Conservation (phyloP, 2,329 filamentous ascomycete species). For the Fusarium proliferatum region DNA sequence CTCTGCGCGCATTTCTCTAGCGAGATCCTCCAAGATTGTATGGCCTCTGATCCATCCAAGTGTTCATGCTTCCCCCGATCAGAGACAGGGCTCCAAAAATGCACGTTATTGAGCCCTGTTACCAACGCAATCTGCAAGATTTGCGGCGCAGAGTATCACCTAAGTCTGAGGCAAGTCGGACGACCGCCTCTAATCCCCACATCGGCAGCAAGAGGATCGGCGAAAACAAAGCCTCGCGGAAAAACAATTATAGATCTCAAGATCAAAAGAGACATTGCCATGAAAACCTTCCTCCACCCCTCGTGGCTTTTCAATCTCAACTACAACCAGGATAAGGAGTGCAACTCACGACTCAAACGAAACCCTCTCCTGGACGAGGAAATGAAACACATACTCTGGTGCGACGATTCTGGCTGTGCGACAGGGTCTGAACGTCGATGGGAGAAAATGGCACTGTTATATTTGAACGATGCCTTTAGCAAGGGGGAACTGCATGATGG, state of each 20-base stretch:
- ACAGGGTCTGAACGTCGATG: background rate
- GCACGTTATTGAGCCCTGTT: background rate
- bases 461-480: background rate
- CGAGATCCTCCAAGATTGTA: background rate
- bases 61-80: background rate
- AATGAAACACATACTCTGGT: constrained; percentile 1
- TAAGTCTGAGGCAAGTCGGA: background rate
- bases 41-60: background rate
- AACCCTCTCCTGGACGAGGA: background rate
- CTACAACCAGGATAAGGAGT: background rate
- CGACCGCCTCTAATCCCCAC: too few species aligned
- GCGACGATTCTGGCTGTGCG: background rate
- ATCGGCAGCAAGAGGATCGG: background rate
- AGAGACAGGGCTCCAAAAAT: background rate
- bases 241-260: background rate
- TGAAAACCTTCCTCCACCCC: background rate
- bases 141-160: background rate
- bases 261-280: too few species aligned
- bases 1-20: background rate
- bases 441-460: constrained; percentile 7
- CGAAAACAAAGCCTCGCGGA: background rate
- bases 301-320: constrained; percentile 6
- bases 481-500: background rate
- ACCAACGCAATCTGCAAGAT: background rate
- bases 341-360: background rate